phyloP scores from a whole-genome alignment of 345 rosid species.

The Camelina hispida region DNA sequence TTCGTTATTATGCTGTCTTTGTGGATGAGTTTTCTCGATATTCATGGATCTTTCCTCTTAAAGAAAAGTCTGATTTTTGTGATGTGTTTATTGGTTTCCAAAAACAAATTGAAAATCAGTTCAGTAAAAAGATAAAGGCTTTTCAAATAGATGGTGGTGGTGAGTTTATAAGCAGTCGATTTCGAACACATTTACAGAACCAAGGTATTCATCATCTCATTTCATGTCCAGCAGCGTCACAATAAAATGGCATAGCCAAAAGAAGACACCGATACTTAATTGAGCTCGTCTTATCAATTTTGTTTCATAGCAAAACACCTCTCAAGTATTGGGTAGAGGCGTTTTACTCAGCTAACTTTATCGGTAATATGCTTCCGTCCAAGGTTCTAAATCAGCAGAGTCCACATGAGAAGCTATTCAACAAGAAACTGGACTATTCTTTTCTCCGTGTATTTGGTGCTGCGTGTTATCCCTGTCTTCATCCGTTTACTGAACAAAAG shows the following conservation, averaged over 20 bases:
- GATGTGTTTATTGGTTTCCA: neutral
- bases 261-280: neutral
- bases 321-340: neutral
- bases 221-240: neutral
- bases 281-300: neutral
- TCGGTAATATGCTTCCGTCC: neutral
- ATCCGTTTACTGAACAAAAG: neutral
- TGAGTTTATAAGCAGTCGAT: too few relatives aligned
- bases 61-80: too few relatives aligned
- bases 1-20: neutral
- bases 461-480: neutral
- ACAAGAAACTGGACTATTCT: neutral
- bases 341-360: neutral
- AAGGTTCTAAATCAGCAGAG: too few relatives aligned
- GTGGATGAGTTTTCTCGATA: neutral
- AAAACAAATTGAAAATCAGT: neutral
- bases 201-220: too few relatives aligned
- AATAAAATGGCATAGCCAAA: neutral
- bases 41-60: too few relatives aligned
- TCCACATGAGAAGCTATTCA: too few relatives aligned
- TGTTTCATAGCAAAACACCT: neutral
- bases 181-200: too few relatives aligned
- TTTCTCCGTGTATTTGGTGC: neutral
- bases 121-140: too few relatives aligned
- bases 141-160: neutral